Evolutionary conservation across 805 yeast species (phyloP).

Genomic region (Candida ficus): DNA sequence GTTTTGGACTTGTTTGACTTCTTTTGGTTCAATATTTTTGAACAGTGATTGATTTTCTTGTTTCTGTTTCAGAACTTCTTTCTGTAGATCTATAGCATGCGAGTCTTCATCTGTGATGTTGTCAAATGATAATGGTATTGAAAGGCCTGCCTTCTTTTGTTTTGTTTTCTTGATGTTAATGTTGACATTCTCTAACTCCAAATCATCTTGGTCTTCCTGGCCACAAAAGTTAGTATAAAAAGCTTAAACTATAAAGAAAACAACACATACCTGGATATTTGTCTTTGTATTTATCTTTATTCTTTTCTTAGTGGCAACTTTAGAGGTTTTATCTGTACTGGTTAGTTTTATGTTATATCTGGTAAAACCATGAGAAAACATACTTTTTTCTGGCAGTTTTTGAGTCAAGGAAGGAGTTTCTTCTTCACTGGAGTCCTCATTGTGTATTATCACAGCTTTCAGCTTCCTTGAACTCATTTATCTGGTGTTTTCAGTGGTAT

Average conservation of each 20-base stretch:
- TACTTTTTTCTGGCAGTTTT: neutral
- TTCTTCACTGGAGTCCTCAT: conserved; percentile 9
- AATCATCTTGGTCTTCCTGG: conserved; percentile 3
- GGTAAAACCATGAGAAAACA: neutral
- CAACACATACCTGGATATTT: neutral
- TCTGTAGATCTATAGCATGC: too few species aligned
- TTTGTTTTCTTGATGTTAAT: conserved; percentile 5
- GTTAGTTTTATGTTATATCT: neutral
- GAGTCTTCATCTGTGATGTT: too few species aligned
- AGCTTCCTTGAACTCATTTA: conserved; percentile 18
- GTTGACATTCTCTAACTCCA: neutral
- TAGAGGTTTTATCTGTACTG: neutral
- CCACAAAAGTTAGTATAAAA: neutral
- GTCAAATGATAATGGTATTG: conserved; percentile 8
- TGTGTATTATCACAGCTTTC: conserved; percentile 14
- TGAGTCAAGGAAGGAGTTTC: neutral
- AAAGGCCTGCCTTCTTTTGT: neutral
- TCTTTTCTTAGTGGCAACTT: neutral
- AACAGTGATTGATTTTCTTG: too few species aligned
- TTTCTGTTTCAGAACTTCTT: neutral
- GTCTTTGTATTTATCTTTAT: neutral
- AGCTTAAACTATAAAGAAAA: neutral
- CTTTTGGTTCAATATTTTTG: neutral
- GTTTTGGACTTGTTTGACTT: too few species aligned
- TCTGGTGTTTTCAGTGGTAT: too few species aligned